Conservation (phyloP, 2,329 filamentous ascomycete genomes). For the Macroventuria anomochaeta region DNA sequence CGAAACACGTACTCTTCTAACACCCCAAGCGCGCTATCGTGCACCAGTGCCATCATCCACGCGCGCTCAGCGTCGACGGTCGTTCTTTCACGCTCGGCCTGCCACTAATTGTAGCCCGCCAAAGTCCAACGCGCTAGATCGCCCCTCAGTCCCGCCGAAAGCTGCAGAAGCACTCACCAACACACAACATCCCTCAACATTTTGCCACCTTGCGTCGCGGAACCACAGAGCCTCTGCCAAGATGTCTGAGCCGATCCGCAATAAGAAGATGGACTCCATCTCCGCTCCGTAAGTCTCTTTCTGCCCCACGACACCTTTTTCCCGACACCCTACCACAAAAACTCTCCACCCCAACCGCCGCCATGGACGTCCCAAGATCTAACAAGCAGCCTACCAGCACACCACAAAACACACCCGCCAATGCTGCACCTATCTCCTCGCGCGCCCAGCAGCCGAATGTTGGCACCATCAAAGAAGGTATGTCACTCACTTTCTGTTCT, state of each 20-base stretch:
- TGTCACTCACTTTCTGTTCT: constrained; percentile 29
- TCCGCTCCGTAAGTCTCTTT: constrained; percentile 66
- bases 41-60: constrained; percentile 6
- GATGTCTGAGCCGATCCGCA: constrained; percentile 74
- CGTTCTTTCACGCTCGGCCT: constrained; percentile 16
- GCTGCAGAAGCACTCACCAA: constrained; percentile 43
- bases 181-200: constrained; percentile 40
- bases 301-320: constrained; percentile 37
- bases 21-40: constrained; percentile 3
- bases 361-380: constrained; percentile 44
- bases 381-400: constrained; percentile 66
- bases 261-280: constrained; percentile 67
- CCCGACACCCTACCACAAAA: constrained; percentile 24
- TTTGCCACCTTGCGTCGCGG: constrained; percentile 36
- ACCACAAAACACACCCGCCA: constrained; percentile 96
- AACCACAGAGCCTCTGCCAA: constrained; percentile 39
- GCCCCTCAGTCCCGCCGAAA: constrained; percentile 41
- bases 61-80: constrained; percentile 10
- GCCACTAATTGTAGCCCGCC: constrained; percentile 14
- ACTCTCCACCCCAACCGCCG: constrained; percentile 27
- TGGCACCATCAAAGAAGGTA: constrained; percentile 96
- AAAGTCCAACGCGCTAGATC: constrained; percentile 6
- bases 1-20: not conserved
- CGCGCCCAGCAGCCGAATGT: constrained; percentile 95
- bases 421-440: constrained; percentile 95